phyloP scores from a whole-genome alignment of 2,329 filamentous ascomycete genomes.

The Proliferodiscus dingleyae region DNA sequence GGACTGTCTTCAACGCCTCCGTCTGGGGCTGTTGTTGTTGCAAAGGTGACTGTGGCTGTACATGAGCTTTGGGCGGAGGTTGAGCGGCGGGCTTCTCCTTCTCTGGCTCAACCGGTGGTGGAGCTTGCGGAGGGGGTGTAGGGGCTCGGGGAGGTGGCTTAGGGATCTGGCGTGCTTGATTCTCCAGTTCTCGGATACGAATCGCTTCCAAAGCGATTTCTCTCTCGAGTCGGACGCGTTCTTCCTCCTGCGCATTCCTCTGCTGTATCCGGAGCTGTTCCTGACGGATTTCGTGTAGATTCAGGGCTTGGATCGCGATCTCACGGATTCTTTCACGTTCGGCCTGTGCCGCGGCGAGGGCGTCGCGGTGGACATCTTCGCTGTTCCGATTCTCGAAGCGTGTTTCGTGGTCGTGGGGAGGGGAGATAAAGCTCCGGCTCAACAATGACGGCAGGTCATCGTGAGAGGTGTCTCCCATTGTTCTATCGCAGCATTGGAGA shows the following conservation, averaged over 20 bases:
- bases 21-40: background rate
- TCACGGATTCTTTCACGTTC: slow-evolving; percentile 62
- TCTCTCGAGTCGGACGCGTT: slow-evolving; percentile 27
- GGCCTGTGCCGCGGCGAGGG: slow-evolving; percentile 59
- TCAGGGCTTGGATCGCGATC: slow-evolving; percentile 43
- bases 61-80: background rate
- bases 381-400: slow-evolving; percentile 16
- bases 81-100: background rate
- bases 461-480: slow-evolving; percentile 2
- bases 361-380: slow-evolving; percentile 38
- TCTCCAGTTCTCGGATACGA: slow-evolving; percentile 43
- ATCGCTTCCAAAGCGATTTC: slow-evolving; percentile 49
- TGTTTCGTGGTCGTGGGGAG: slow-evolving; percentile 5
- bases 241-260: slow-evolving; percentile 15
- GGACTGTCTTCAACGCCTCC: too few relatives aligned
- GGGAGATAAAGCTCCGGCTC: slow-evolving; percentile 5
- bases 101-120: slow-evolving; percentile 1
- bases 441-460: slow-evolving; percentile 8
- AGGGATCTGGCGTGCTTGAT: slow-evolving; percentile 29
- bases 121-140: slow-evolving; percentile 16
- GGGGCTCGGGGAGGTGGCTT: slow-evolving; percentile 18
- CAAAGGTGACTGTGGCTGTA: background rate
- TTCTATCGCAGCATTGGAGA: background rate
- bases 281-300: slow-evolving; percentile 43
- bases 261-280: slow-evolving; percentile 29